phyloP scores from a whole-genome alignment of 768 basidiomycete genomes.

The Tylopilus rubrobrunneus region DNA sequence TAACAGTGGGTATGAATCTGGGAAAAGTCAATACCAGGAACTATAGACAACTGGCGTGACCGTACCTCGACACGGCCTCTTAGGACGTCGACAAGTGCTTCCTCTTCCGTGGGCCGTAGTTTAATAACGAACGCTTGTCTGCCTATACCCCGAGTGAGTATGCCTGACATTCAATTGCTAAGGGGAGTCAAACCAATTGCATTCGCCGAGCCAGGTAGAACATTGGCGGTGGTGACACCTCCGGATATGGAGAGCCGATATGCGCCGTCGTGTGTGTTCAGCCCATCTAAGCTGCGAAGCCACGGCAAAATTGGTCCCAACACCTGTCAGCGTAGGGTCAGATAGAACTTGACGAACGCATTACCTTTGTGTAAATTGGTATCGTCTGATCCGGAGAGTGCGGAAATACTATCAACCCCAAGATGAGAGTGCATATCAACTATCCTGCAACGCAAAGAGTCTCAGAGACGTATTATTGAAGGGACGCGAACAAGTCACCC shows the following conservation, averaged over 20 bases:
- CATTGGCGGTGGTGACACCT: conserved; percentile 81
- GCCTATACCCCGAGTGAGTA: conserved; percentile 39
- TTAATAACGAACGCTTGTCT: conserved; percentile 90
- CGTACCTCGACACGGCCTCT: conserved; percentile 75
- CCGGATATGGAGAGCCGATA: conserved; percentile 75
- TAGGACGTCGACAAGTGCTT: conserved; percentile 76
- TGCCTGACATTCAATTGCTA: conserved; percentile 4
- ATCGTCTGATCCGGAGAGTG: conserved; percentile 48
- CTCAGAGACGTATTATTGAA: conserved; percentile 34
- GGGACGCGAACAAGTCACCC: conserved; percentile 40
- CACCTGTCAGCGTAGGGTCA: neutral
- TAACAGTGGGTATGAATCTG: conserved; percentile 43
- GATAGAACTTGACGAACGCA: neutral
- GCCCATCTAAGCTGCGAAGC: conserved; percentile 77
- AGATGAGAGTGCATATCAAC: conserved; percentile 81
- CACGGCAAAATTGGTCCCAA: conserved; percentile 63
- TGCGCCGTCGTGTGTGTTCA: conserved; percentile 82
- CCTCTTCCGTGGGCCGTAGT: conserved; percentile 72
- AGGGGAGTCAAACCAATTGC: conserved; percentile 54
- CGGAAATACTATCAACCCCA: conserved; percentile 65
- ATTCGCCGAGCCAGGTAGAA: conserved; percentile 75
- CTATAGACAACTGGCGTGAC: neutral
- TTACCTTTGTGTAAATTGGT: conserved; percentile 56
- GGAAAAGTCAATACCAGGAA: neutral
- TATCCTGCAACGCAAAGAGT: conserved; percentile 28